Evolutionary conservation across 208 protist genomes (phyloP).

Genomic region (Phytomonas sp.): DNA sequence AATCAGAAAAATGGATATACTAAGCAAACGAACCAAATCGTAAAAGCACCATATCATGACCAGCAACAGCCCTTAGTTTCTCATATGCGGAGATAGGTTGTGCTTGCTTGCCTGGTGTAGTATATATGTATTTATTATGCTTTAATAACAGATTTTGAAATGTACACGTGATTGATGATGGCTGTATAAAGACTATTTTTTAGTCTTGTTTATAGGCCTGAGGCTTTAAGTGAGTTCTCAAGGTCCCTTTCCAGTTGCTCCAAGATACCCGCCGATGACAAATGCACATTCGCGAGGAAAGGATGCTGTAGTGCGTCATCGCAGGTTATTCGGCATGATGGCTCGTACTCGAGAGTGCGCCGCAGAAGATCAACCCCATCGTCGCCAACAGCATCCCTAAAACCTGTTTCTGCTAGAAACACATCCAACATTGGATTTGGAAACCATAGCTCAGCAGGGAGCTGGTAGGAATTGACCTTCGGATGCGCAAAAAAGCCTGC

Average conservation of each 20-base stretch:
- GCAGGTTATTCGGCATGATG: constrained; percentile 46
- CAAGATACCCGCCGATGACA: constrained; percentile 22
- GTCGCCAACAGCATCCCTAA: constrained; percentile 27
- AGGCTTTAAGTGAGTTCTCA: constrained; percentile 34
- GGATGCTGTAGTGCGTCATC: constrained; percentile 56
- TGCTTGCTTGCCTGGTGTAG: not conserved
- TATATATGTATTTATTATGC: not conserved
- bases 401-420: constrained; percentile 37
- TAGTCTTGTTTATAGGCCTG: constrained; percentile 5
- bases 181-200: not conserved
- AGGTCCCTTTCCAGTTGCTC: constrained; percentile 50
- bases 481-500: not conserved
- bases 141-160: not conserved
- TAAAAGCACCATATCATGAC: not conserved
- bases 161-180: not conserved
- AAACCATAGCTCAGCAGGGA: constrained; percentile 50
- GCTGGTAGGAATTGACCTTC: constrained; percentile 27
- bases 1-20: not conserved
- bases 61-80: not conserved
- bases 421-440: constrained; percentile 34
- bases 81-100: not conserved
- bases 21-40: not conserved
- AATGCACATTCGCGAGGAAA: constrained; percentile 31
- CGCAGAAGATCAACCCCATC: constrained; percentile 61
- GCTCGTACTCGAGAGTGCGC: constrained; percentile 63